phyloP scores from a whole-genome alignment of 495 filamentous ascomycete species.

The Eremomyces bilateralis region DNA sequence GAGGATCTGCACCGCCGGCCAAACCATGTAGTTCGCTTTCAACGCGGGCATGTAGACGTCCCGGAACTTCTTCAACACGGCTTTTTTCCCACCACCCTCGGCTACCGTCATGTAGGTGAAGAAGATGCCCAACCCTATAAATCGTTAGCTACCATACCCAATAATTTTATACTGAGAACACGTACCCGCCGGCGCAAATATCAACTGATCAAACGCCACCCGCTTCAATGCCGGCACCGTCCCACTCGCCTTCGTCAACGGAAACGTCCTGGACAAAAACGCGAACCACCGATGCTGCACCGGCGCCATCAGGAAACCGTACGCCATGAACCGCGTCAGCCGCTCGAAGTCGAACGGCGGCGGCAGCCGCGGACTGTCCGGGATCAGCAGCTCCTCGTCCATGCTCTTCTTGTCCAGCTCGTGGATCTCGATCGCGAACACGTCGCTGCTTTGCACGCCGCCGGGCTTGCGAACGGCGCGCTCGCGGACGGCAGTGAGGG shows the following conservation, averaged over 20 bases:
- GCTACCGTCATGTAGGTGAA: slow-evolving; percentile 94
- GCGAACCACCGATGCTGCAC: slow-evolving; percentile 94
- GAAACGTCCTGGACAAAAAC: slow-evolving; percentile 65
- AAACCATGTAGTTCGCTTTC: slow-evolving; percentile 90
- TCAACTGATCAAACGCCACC: slow-evolving; percentile 82
- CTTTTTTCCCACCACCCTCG: slow-evolving; percentile 72
- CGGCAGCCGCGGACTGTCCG: slow-evolving; percentile 35
- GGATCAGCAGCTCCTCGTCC: slow-evolving; percentile 41
- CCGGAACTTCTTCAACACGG: slow-evolving; percentile 63
- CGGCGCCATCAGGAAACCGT: slow-evolving; percentile 88
- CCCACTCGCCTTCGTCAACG: slow-evolving; percentile 54
- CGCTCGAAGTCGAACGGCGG: slow-evolving; percentile 92
- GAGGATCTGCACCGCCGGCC: slow-evolving; percentile 89
- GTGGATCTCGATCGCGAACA: slow-evolving; percentile 70
- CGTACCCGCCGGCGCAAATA: slow-evolving; percentile 78
- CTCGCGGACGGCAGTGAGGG: slow-evolving; percentile 62
- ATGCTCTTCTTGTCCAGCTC: slow-evolving; percentile 72
- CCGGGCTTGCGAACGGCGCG: slow-evolving; percentile 38
- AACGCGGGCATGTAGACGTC: slow-evolving; percentile 85
- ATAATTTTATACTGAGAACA: too few species aligned
- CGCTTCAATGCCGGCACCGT: slow-evolving; percentile 67
- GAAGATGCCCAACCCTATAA: slow-evolving; percentile 55
- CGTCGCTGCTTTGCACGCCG: slow-evolving; percentile 36
- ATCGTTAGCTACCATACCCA: too few species aligned
- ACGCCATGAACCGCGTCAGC: slow-evolving; percentile 81